Conservation (phyloP, 176 grass and related monocot genomes). For the Ensete ventricosum region DNA sequence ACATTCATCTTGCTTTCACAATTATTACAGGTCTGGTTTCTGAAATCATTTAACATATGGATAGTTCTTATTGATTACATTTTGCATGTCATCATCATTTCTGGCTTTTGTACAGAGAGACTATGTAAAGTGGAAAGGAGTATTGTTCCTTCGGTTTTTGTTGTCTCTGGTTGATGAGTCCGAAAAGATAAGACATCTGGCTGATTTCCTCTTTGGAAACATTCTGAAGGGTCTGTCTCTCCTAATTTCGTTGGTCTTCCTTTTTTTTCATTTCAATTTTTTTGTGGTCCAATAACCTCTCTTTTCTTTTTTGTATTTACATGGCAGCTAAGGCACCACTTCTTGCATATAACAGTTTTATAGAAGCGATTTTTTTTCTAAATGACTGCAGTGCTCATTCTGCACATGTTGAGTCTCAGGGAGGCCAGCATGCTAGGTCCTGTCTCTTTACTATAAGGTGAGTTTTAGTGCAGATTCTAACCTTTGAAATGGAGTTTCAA, state of each 20-base stretch:
- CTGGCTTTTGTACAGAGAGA: constrained; percentile 61
- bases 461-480: constrained; percentile 15
- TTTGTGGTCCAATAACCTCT: constrained; percentile 11
- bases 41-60: constrained; percentile 3
- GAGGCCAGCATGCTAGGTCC: constrained; percentile 31
- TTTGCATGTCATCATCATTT: constrained; percentile 22
- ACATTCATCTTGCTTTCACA: constrained; percentile 88
- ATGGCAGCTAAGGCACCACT: constrained; percentile 87
- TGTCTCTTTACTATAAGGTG: constrained; percentile 64
- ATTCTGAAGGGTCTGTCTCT: constrained; percentile 67
- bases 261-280: constrained; percentile 10
- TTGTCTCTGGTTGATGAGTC: constrained; percentile 85
- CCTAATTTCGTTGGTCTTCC: constrained; percentile 1
- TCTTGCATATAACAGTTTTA: constrained; percentile 98
- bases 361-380: constrained; percentile 89
- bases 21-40: constrained; percentile 62
- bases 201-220: constrained; percentile 79
- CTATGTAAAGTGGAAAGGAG: constrained; percentile 93
- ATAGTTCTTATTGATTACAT: background rate
- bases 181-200: constrained; percentile 69
- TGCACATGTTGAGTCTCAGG: constrained; percentile 40
- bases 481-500: background rate
- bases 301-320: constrained; percentile 6
- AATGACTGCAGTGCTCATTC: constrained; percentile 49
- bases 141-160: constrained; percentile 78